phyloP scores from a whole-genome alignment of 306 rosid genomes.

The Purshia tridentata region DNA sequence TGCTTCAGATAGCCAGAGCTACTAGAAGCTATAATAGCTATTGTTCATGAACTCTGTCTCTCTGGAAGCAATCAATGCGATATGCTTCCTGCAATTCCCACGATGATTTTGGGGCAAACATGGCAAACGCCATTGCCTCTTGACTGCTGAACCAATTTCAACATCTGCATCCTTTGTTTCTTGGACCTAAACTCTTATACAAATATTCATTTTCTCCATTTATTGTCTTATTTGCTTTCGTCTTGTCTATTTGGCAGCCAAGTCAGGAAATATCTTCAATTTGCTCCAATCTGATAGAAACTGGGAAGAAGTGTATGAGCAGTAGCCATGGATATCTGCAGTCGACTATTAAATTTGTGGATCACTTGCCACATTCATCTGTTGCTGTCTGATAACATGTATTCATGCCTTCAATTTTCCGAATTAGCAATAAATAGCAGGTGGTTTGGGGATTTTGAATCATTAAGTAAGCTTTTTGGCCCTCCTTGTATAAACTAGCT shows the following conservation, averaged over 20 bases:
- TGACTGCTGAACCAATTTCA: background rate
- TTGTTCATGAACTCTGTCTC: background rate
- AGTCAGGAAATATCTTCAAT: constrained; percentile 43
- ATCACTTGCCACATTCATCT: constrained; percentile 26
- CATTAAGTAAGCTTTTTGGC: too few relatives aligned
- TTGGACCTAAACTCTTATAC: too few relatives aligned
- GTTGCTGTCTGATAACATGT: background rate
- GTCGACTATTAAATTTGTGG: constrained; percentile 54
- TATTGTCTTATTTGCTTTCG: background rate
- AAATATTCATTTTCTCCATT: background rate
- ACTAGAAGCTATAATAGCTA: background rate
- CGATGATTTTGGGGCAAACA: background rate
- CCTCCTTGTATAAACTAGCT: too few relatives aligned
- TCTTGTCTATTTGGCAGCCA: constrained; percentile 44
- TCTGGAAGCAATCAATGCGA: background rate
- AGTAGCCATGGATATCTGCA: constrained; percentile 51
- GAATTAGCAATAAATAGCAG: background rate
- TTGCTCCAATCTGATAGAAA: constrained; percentile 64
- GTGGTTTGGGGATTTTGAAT: background rate
- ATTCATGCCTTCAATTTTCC: background rate
- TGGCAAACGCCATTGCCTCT: background rate
- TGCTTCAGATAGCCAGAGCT: background rate
- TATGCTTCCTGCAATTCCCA: background rate
- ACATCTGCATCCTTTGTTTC: background rate
- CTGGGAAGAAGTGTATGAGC: constrained; percentile 67